Evolutionary conservation across 1,139 yeast genomes (phyloP).

Genomic region (Meyerozyma athensensis): DNA sequence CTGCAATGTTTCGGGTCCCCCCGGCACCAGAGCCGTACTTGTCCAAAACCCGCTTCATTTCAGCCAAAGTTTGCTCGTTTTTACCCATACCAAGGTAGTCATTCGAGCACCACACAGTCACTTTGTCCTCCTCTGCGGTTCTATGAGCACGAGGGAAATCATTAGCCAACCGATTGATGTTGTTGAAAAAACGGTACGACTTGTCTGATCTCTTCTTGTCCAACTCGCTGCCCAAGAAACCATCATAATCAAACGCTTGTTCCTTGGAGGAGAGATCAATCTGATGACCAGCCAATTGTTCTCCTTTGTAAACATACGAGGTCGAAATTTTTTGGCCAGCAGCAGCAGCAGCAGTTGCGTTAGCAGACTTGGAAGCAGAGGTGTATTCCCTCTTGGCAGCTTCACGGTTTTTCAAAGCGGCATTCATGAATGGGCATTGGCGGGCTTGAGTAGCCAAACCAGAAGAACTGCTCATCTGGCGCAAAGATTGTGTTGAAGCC

Average conservation of each 20-base stretch:
- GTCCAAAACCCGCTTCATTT: slow-evolving; percentile 77
- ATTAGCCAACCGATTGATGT: slow-evolving; percentile 89
- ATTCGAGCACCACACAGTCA: slow-evolving; percentile 97
- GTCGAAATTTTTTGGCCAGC: slow-evolving; percentile 24
- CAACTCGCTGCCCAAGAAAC: slow-evolving; percentile 59
- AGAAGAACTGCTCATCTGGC: slow-evolving; percentile 40
- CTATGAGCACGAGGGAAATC: slow-evolving; percentile 94
- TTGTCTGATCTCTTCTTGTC: slow-evolving; percentile 76
- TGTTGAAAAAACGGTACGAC: slow-evolving; percentile 93
- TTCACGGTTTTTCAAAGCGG: slow-evolving; percentile 50
- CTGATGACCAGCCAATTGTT: slow-evolving; percentile 24
- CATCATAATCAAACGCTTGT: slow-evolving; percentile 57
- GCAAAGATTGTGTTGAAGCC: slow-evolving; percentile 57
- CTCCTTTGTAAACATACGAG: slow-evolving; percentile 30
- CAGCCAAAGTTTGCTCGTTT: slow-evolving; percentile 63
- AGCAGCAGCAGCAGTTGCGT: slow-evolving; percentile 41
- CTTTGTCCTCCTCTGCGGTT: slow-evolving; percentile 68
- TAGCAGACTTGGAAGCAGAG: slow-evolving; percentile 49
- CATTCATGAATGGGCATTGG: slow-evolving; percentile 85
- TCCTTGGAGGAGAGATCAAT: slow-evolving; percentile 37
- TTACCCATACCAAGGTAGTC: slow-evolving; percentile 95
- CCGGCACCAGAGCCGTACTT: slow-evolving; percentile 98
- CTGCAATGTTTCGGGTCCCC: slow-evolving; percentile 98
- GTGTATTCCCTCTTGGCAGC: slow-evolving; percentile 42
- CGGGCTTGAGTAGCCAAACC: slow-evolving; percentile 60